Percentiles rank a stretch among this genome's conserved stretches.
phyloP scores from a whole-genome alignment of 1,284 basidiomycete species.

The Irpex rosettiformis region DNA sequence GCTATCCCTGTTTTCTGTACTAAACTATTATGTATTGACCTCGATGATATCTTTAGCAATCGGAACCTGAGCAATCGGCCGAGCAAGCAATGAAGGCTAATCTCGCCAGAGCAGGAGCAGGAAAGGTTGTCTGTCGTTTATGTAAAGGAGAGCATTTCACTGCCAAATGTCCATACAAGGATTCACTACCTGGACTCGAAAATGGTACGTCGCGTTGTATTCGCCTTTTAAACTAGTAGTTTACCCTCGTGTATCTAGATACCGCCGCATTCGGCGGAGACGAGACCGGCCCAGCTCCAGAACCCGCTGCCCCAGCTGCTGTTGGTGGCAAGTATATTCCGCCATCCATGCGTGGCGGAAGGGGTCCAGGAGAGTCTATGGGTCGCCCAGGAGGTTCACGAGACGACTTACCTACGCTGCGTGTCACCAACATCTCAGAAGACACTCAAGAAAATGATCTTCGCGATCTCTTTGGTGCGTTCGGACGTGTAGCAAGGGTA shows the following conservation, averaged over 20 bases:
- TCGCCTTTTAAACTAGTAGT: not conserved
- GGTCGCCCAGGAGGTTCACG: conserved; percentile 54
- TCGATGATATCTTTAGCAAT: conserved; percentile 30
- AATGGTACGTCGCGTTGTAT: conserved; percentile 37
- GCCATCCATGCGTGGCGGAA: conserved; percentile 78
- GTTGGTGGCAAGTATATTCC: conserved; percentile 87
- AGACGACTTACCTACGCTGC: conserved; percentile 94
- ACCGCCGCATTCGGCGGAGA: conserved; percentile 57
- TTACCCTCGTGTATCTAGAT: conserved; percentile 25
- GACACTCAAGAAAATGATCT: conserved; percentile 96
- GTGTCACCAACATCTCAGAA: conserved; percentile 96
- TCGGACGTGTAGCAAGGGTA: conserved; percentile 85
- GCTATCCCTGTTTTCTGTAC: not conserved
- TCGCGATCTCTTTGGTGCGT: conserved; percentile 83
- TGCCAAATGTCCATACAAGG: conserved; percentile 98
- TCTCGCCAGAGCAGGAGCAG: conserved; percentile 70
- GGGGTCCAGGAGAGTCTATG: conserved; percentile 84
- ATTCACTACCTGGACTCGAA: conserved; percentile 82
- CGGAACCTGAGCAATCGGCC: conserved; percentile 67
- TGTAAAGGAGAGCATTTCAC: conserved; percentile 99
- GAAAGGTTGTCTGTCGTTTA: conserved; percentile 90
- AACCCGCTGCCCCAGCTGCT: conserved; percentile 39
- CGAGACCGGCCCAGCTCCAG: conserved; percentile 34
- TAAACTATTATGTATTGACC: not conserved
- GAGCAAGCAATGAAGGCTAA: conserved; percentile 72